Evolutionary conservation across 768 basidiomycete genomes (phyloP), one percentile per base, ranked within the genome.

Genomic region (Boletus eberwhitei): DNA sequence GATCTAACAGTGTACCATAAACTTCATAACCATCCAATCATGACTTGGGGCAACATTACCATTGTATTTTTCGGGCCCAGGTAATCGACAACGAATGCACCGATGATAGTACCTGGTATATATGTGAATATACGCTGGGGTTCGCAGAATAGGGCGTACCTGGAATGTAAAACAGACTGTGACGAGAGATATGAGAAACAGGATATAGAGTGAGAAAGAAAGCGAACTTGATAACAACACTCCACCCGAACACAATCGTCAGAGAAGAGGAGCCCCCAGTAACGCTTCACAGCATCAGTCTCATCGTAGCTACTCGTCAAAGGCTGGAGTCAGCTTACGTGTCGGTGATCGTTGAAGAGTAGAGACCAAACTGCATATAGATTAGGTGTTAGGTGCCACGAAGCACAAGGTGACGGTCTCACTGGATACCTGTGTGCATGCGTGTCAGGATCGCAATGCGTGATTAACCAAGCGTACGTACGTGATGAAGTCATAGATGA

Each of bases 401-500:
- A 29, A 29, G 19, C 24, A 55, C 26, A 51, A 38, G 26, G 43
- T 17, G 40, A 50, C 8, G 24, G 40, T 72, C 85, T 69, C 57
- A 88, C 86, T 14, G 85, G 85, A 72, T 87, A 86, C 38, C 84
- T 86, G 53, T 31, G 35, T 22, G 40, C 38, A 36, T 38, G 52
- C 17, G 24, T 31, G 29, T 48, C 37, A 58, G 36, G 14, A 29
- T 29, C 8, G 22, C 12, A 8, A 0, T 29, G 13, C 16, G 24
- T 16, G 19, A 46, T 21, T 12, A 44, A 41, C 6, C 4, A 21
- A 63, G 9, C 12, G 46, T n/a, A 79, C 79, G 55, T 73, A 87
- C 80, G 76, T 77, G 71, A 92, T 89, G 67, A 91, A 85, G 64
- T 91, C 88, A 64, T 91, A 91, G 38, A 91, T 74, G 70, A 90